Conservation (phyloP, 768 basidiomycete genomes). For the Suillus ampliporus region DNA sequence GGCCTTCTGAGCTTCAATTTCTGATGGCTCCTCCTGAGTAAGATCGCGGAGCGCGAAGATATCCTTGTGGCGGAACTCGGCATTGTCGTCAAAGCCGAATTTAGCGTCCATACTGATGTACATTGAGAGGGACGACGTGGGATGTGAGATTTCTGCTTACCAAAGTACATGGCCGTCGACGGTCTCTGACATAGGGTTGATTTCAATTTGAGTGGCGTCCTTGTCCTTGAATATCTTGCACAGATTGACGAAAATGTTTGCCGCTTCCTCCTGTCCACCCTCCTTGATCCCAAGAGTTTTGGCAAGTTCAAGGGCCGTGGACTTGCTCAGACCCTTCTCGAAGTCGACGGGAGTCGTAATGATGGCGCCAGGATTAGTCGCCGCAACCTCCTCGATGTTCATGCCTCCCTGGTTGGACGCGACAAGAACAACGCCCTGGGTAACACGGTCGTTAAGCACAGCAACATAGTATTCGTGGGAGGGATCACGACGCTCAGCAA, state of each 20-base stretch:
- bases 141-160: conserved; percentile 47
- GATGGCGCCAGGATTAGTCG: conserved; percentile 92
- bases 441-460: conserved; percentile 90
- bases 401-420: conserved; percentile 96
- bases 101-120: conserved; percentile 95
- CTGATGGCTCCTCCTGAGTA: conserved; percentile 95
- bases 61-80: conserved; percentile 95
- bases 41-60: conserved; percentile 89
- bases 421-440: conserved; percentile 91
- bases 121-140: conserved; percentile 1
- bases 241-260: conserved; percentile 90
- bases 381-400: conserved; percentile 99
- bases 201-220: conserved; percentile 99
- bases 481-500: conserved; percentile 93
- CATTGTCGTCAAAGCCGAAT: conserved; percentile 99
- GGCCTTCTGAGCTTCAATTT: conserved; percentile 96
- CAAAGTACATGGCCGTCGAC: conserved; percentile 92
- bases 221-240: conserved; percentile 98
- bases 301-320: conserved; percentile 79
- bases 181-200: conserved; percentile 96
- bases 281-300: conserved; percentile 88
- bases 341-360: conserved; percentile 94
- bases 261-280: conserved; percentile 82
- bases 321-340: conserved; percentile 75
- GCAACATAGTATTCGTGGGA: conserved; percentile 98